Evolutionary conservation across 441 rosid species (phyloP), one percentile per base, ranked within the genome.

Genomic region (Gossypium gossypioides): DNA sequence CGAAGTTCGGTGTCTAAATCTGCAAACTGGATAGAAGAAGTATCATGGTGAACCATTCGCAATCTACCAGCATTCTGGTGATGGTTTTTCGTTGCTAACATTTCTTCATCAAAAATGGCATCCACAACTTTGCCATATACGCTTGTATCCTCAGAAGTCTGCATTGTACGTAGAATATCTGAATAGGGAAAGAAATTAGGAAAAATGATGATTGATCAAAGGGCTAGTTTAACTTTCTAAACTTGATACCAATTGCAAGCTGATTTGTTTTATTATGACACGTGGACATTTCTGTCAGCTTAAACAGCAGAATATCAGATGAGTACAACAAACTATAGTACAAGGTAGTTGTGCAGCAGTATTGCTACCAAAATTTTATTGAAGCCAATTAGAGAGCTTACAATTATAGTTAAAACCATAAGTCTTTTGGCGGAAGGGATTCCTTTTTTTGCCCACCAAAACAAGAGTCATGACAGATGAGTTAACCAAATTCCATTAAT

Each of bases 121-220:
- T 83, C 86, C 62, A 95, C 86, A 57, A 95, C 89, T 87, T 87
- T 95, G 63, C 89, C 94, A 78, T 92, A 92, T 46, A 91, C 84
- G 72, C 86, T 86, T 70, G 91, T 85, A 75, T 95, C 97, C 82
- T 95, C 99, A 4, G 97, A 88, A 75, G 86, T 85, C 74, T 87
- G 88, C 99, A 95, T 95, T 64, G 88, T 88, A 63, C 86, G 82
- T 62, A 95, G 82, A 78, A 87, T 86, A 79, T 87, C 99, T 95
- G 92, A 75, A 83, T 34, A 24, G 73, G 71, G 57, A 78, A 76
- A 79, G 25, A 52, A 72, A 37, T 72, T 46, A 52, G 78, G 54
- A 74, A 62, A 77, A 77, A 63, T 65, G 51, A 71, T 71, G 57
- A 51, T 34, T 15, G 24, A 58, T 64, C 54, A 63, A 64, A 10